Percentiles rank a stretch among this genome's conserved stretches.
phyloP scores from a whole-genome alignment of 2,329 filamentous ascomycete species.

The Claviceps sp. region DNA sequence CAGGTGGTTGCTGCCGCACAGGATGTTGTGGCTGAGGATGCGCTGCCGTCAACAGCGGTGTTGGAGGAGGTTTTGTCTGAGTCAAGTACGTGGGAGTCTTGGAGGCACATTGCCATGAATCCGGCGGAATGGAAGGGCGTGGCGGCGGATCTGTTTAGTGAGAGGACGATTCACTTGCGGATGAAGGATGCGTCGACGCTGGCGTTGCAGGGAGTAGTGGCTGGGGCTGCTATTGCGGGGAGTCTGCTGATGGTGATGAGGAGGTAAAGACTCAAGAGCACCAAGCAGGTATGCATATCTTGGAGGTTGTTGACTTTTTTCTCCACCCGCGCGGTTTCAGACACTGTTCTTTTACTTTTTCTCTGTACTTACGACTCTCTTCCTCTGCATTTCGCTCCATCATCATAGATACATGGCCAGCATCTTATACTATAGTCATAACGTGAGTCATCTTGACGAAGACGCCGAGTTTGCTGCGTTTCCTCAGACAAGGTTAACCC shows the following conservation, averaged over 20 bases:
- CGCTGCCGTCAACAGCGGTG: background rate
- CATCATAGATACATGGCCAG: background rate
- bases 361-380: no score
- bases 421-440: background rate
- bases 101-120: constrained; percentile 30
- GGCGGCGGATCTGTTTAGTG: constrained; percentile 49
- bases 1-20: constrained; percentile 1
- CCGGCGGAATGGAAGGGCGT: constrained; percentile 34
- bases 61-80: constrained; percentile 1
- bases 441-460: background rate
- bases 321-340: background rate
- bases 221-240: constrained; percentile 49
- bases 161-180: constrained; percentile 46
- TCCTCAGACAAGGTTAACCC: no score
- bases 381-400: background rate
- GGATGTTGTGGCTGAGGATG: constrained; percentile 1
- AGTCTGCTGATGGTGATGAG: constrained; percentile 37
- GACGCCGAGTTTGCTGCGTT: no score
- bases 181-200: constrained; percentile 61
- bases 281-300: background rate
- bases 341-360: no score
- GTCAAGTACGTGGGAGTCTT: constrained; percentile 14
- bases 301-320: background rate
- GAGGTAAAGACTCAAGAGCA: constrained; percentile 11
- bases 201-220: constrained; percentile 51